Base-by-base conservation (phyloP, 1,284 basidiomycete species). In the Heterobasidion annosum region DNA sequence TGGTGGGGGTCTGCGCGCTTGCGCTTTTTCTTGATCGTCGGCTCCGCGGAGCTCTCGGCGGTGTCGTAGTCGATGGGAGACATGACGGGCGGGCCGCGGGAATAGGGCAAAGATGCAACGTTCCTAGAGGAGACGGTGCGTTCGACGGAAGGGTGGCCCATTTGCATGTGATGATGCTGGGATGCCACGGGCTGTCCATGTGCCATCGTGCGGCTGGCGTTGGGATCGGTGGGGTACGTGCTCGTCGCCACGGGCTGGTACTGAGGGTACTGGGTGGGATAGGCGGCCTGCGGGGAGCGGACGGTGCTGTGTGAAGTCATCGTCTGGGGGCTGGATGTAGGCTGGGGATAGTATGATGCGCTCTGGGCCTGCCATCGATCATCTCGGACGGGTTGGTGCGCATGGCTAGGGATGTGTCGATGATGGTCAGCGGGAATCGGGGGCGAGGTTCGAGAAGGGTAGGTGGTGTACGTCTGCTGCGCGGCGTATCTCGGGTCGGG, bases 21-120 rank as follows among this genome's bases (percentile, higher is more conserved):
- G 65, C 88, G 80, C 70, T 91, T 91, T 73, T 90, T 91, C 75
- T 91, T 91, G 62, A 88, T 81, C 32, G 76, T 72, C 16, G 85
- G 79, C 63, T 86, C 86, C 48, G 79, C 75, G 16, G 73, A n/a
- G 34, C 45, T 50, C 52, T 66, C 65, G n/a, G 64, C 55, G 19
- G 64, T 63, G 10, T 60, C 57, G 57, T 64, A 64, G 45, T 68
- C 63, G 58, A 73, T 73, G n/a, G 78, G 73, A 33, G 77, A 73
- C 42, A 67, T 65, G 19, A 63, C 47, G 60, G 74, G 59, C 58
- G 69, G 57, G 52, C 64, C 52, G 58, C 76, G 70, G 48, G 73
- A 65, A 55, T 77, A 78, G 16, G 76, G 75, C 33, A 50, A 40
- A 34, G 34, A 49, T 9, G 43, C 9, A 25, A 34, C 33, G 48